Evolutionary conservation across 805 yeast genomes (phyloP).

Genomic region (Schizosaccharomyces pombe): DNA sequence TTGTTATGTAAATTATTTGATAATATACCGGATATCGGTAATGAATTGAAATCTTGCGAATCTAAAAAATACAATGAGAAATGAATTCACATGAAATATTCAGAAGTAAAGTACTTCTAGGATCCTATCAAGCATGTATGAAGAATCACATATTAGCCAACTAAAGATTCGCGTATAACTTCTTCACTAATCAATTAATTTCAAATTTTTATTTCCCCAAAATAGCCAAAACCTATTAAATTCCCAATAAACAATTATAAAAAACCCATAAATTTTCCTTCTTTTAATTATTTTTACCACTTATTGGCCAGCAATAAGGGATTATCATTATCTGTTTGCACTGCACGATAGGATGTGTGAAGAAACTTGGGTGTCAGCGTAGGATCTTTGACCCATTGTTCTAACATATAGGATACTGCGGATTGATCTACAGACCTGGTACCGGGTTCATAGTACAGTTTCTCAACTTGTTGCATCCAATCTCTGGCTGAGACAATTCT

Average conservation of each 20-base stretch:
- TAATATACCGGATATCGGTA: no score
- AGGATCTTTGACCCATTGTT: neutral
- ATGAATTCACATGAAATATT: no score
- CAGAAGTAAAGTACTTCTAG: no score
- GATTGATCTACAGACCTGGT: neutral
- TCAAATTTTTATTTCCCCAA: neutral
- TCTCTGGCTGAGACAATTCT: neutral
- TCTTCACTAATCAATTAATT: no score
- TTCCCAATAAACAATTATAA: neutral
- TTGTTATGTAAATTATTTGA: no score
- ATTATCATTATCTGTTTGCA: neutral
- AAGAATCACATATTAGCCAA: no score
- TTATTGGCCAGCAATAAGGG: neutral
- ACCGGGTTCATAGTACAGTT: neutral
- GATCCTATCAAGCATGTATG: no score
- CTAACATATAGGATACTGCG: neutral
- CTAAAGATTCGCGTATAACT: no score
- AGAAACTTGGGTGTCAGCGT: neutral
- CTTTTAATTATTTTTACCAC: neutral
- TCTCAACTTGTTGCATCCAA: slow-evolving; percentile 3
- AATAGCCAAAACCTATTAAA: neutral
- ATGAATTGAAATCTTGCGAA: no score
- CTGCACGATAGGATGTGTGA: neutral
- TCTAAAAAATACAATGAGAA: no score
- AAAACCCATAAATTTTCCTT: neutral